These are phyloP conservation scores for Fusarium sp. DNA, from an alignment of 2,329 filamentous ascomycete species.

Conservation along the genomic window DNA sequence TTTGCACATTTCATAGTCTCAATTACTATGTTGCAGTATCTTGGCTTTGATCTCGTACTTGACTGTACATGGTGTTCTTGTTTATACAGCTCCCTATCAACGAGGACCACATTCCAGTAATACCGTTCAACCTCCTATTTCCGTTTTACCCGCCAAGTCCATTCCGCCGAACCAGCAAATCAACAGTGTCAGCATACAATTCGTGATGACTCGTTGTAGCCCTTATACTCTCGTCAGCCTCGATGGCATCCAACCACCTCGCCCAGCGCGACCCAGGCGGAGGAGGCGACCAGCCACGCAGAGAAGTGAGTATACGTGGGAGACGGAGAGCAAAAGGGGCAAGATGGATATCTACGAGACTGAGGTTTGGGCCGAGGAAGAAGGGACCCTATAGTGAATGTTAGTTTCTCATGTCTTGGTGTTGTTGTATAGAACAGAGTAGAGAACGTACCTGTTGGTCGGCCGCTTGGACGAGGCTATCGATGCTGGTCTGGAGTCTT, in stretches of 20 bases:
- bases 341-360: slow-evolving; percentile 78
- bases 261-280: slow-evolving; percentile 73
- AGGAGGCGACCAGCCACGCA: slow-evolving; percentile 73
- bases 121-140: not conserved
- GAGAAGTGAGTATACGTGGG: slow-evolving; percentile 71
- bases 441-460: slow-evolving; percentile 51
- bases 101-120: not conserved
- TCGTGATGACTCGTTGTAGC: slow-evolving; percentile 73
- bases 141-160: not conserved
- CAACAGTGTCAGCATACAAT: slow-evolving; percentile 66
- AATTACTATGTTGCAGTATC: not conserved
- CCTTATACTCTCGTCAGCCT: slow-evolving; percentile 69
- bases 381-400: slow-evolving; percentile 67
- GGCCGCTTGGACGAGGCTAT: slow-evolving; percentile 58
- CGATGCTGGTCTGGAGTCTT: slow-evolving; percentile 73
- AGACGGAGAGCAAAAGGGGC: slow-evolving; percentile 80
- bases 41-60: not conserved
- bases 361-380: slow-evolving; percentile 66
- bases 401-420: not conserved
- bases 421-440: not conserved
- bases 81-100: not conserved
- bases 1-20: not conserved
- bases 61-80: not conserved
- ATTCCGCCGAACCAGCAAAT: slow-evolving; percentile 54
- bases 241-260: slow-evolving; percentile 76